Conservation (phyloP, 1,284 basidiomycete genomes). For the Wallemia ichthyophaga region DNA sequence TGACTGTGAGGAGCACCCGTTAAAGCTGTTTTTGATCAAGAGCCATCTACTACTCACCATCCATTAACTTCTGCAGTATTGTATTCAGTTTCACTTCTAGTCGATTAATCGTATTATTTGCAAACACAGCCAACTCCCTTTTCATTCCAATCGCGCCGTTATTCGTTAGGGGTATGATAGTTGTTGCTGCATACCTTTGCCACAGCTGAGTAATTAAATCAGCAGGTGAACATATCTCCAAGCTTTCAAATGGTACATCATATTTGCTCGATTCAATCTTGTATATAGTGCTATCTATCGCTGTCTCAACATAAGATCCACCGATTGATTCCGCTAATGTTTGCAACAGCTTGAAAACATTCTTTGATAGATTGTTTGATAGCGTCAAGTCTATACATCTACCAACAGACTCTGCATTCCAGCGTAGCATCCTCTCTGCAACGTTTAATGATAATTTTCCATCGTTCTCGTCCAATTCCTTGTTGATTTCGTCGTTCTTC, state of each 20-base stretch:
- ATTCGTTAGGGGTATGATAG: slow-evolving; percentile 60
- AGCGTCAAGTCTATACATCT: slow-evolving; percentile 63
- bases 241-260: slow-evolving; percentile 19
- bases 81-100: slow-evolving; percentile 63
- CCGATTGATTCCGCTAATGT: slow-evolving; percentile 71
- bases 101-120: slow-evolving; percentile 59
- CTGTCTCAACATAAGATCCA: slow-evolving; percentile 59
- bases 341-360: slow-evolving; percentile 53
- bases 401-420: slow-evolving; percentile 85
- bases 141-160: slow-evolving; percentile 48
- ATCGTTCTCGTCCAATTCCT: slow-evolving; percentile 38
- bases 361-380: slow-evolving; percentile 65
- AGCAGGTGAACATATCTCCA: slow-evolving; percentile 21
- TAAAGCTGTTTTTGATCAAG: neutral
- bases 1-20: slow-evolving; percentile 6
- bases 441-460: slow-evolving; percentile 40
- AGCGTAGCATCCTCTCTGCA: slow-evolving; percentile 67
- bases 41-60: slow-evolving; percentile 25
- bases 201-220: slow-evolving; percentile 80
- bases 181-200: slow-evolving; percentile 85
- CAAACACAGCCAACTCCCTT: slow-evolving; percentile 78
- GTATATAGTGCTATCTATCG: slow-evolving; percentile 51
- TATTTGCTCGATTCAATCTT: slow-evolving; percentile 29
- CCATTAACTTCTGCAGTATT: slow-evolving; percentile 51
- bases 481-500: slow-evolving; percentile 1